These are phyloP conservation scores for Nemophila menziesii DNA, from an alignment of 257 asterid species.

Conservation along the genomic window DNA sequence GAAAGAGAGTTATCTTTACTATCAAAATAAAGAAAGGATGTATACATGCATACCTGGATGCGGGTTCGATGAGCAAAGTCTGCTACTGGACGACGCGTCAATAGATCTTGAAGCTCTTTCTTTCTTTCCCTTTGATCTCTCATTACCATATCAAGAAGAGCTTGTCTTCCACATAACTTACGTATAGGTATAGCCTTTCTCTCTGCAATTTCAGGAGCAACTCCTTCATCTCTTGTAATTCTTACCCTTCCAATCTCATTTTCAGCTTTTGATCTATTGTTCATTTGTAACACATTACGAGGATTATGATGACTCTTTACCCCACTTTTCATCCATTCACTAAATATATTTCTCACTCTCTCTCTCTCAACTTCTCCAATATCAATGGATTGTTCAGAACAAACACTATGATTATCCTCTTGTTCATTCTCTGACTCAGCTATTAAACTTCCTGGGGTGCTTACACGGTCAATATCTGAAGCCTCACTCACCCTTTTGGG, in stretches of 20 bases:
- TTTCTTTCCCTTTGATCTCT: conserved; percentile 66
- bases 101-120: conserved; percentile 47
- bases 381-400: conserved; percentile 53
- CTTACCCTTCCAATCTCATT: conserved; percentile 49
- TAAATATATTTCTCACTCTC: conserved; percentile 67
- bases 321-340: conserved; percentile 60
- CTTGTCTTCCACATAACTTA: conserved; percentile 78
- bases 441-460: conserved; percentile 25
- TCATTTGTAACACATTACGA: conserved; percentile 16
- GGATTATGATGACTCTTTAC: conserved; percentile 30
- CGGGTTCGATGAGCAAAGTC: conserved; percentile 80
- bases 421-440: conserved; percentile 26
- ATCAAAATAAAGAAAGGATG: too few relatives aligned
- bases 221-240: conserved; percentile 36
- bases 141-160: conserved; percentile 68
- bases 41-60: conserved; percentile 78
- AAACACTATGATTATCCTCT: conserved; percentile 40
- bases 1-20: too few relatives aligned
- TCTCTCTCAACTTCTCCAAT: conserved; percentile 68
- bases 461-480: conserved; percentile 19
- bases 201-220: conserved; percentile 34
- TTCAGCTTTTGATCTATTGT: conserved; percentile 28
- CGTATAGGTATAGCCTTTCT: conserved; percentile 49
- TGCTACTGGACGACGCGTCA: conserved; percentile 55
- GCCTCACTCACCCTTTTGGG: conserved; percentile 20